Evolutionary conservation across 495 filamentous ascomycete genomes (phyloP).

Genomic region (Xeromyces bisporus): DNA sequence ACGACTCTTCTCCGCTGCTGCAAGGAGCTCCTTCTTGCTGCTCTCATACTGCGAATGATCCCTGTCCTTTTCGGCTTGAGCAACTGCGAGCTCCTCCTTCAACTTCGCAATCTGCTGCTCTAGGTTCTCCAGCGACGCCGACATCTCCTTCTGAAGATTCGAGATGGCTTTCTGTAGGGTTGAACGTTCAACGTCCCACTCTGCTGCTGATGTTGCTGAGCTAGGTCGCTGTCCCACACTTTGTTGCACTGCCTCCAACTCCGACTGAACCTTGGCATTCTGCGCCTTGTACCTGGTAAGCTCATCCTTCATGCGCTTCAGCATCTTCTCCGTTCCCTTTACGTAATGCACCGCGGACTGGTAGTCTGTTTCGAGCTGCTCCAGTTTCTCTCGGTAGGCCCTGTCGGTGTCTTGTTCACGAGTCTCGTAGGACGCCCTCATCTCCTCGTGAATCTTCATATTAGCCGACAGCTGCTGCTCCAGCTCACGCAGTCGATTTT

Average conservation of each 20-base stretch:
- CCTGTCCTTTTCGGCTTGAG: constrained; percentile 50
- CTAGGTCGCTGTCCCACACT: constrained; percentile 19
- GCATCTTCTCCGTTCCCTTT: constrained; percentile 96
- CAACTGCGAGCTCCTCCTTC: constrained; percentile 44
- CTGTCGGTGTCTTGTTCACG: constrained; percentile 71
- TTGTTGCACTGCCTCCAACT: constrained; percentile 43
- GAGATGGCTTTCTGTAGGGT: constrained; percentile 48
- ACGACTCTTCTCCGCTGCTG: constrained; percentile 37
- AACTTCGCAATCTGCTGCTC: constrained; percentile 54
- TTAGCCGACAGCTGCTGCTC: constrained; percentile 76
- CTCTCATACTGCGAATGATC: constrained; percentile 39
- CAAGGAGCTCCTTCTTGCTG: constrained; percentile 38
- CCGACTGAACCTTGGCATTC: constrained; percentile 65
- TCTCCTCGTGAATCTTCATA: constrained; percentile 65
- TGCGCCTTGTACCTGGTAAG: constrained; percentile 72
- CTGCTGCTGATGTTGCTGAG: constrained; percentile 21
- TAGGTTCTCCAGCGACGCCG: constrained; percentile 43
- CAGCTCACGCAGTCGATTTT: constrained; percentile 65
- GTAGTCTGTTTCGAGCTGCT: constrained; percentile 88
- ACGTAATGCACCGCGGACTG: constrained; percentile 99
- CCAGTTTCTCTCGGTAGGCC: constrained; percentile 78
- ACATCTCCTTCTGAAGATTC: constrained; percentile 47
- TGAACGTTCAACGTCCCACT: constrained; percentile 66
- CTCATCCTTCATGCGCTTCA: constrained; percentile 97
- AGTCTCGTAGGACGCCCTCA: constrained; percentile 53